A percentile compares a stretch with the other conserved stretches of the same genome.
phyloP scores from a whole-genome alignment of 2,329 filamentous ascomycete species.

The Salinomyces thailandicus region DNA sequence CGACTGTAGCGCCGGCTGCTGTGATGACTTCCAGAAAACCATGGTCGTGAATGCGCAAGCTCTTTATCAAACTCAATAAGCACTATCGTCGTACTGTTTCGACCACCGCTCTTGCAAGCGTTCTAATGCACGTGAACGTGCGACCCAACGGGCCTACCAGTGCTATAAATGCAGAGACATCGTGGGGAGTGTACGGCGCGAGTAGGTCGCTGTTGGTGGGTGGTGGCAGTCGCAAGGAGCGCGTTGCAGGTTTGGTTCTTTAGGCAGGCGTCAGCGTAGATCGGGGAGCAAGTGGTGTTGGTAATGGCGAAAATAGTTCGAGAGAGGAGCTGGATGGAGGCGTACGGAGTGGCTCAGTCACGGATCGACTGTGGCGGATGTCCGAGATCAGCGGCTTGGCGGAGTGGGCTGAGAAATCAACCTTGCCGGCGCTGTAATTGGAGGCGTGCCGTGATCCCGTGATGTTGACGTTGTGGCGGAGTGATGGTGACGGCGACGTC shows the following conservation, averaged over 20 bases:
- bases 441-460: too few relatives aligned
- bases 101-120: background rate
- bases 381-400: background rate
- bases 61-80: too few relatives aligned
- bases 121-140: slow-evolving; percentile 1
- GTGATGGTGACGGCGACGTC: too few relatives aligned
- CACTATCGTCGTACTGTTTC: slow-evolving; percentile 1
- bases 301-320: background rate
- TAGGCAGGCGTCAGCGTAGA: background rate
- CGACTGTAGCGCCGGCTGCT: slow-evolving; percentile 6
- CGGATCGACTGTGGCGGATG: background rate
- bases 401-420: background rate
- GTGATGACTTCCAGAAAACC: slow-evolving; percentile 9
- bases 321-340: background rate
- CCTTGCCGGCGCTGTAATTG: too few relatives aligned
- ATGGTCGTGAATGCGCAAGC: slow-evolving; percentile 2
- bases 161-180: slow-evolving; percentile 5
- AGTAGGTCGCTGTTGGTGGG: background rate
- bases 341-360: slow-evolving; percentile 1
- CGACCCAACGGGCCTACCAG: slow-evolving; percentile 7
- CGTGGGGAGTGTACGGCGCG: background rate
- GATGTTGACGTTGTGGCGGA: too few relatives aligned
- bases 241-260: background rate
- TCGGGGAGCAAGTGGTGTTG: background rate
- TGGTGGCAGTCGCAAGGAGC: background rate